phyloP scores from a whole-genome alignment of 2,329 filamentous ascomycete genomes.

The Pseudogymnoascus sp. region DNA sequence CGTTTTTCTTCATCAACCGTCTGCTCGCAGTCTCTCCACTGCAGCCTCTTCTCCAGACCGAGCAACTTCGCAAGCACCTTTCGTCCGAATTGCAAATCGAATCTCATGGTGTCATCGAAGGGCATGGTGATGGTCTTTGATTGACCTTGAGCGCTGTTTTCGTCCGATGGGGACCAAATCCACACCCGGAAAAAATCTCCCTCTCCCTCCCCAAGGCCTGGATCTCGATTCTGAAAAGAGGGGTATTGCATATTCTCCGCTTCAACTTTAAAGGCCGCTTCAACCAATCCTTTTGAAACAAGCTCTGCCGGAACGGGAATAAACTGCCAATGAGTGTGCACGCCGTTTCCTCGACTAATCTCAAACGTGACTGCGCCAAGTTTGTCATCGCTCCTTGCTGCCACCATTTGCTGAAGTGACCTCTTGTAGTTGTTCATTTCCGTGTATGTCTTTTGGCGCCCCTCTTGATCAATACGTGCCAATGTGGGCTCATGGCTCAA shows the following conservation, averaged over 20 bases:
- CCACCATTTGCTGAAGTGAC: conserved; percentile 71
- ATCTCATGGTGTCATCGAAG: conserved; percentile 61
- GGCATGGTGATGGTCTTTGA: conserved; percentile 67
- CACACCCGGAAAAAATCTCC: conserved; percentile 73
- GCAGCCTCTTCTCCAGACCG: conserved; percentile 63
- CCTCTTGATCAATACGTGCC: conserved; percentile 48
- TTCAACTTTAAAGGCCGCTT: conserved; percentile 81
- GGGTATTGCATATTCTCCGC: conserved; percentile 64
- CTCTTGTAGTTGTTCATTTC: conserved; percentile 81
- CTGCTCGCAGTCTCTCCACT: conserved; percentile 82
- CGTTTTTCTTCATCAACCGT: conserved; percentile 65
- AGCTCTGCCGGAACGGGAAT: conserved; percentile 64
- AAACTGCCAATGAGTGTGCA: conserved; percentile 93
- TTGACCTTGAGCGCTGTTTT: conserved; percentile 33
- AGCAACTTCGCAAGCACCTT: conserved; percentile 83
- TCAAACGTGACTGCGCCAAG: conserved; percentile 88
- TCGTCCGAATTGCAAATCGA: conserved; percentile 85
- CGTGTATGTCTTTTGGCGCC: conserved; percentile 49
- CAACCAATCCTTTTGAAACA: conserved; percentile 65
- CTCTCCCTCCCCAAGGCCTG: conserved; percentile 42
- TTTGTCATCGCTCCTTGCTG: conserved; percentile 40
- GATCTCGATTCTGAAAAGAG: conserved; percentile 38
- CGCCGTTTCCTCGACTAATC: conserved; percentile 69
- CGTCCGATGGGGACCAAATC: conserved; percentile 54
- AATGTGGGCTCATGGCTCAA: conserved; percentile 74